These are phyloP conservation scores for Chytriomyces sp. DNA, from an alignment of 192 early-diverging fungal genomes.

Conservation along the genomic window DNA sequence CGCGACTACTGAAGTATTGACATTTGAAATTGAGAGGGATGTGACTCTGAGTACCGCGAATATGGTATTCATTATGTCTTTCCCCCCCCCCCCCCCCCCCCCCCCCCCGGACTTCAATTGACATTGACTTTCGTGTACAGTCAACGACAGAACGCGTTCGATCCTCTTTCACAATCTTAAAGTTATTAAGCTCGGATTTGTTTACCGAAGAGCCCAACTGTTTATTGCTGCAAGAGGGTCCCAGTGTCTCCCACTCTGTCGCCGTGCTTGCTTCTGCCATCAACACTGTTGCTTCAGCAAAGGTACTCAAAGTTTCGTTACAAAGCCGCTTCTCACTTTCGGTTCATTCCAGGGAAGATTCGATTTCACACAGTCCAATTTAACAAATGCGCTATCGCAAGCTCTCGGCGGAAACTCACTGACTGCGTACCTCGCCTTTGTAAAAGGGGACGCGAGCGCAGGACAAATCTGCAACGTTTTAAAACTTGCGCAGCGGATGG, in stretches of 20 bases:
- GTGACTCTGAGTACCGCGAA: background rate
- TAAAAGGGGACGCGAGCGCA: background rate
- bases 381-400: background rate
- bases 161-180: conserved; percentile 20
- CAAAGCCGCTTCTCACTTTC: background rate
- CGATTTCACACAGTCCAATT: conserved; percentile 25
- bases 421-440: conserved; percentile 1
- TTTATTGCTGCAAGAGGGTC: conserved; percentile 21
- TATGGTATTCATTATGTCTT: no score
- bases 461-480: background rate
- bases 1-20: background rate
- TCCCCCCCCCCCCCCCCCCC: no score
- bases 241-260: conserved; percentile 18
- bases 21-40: background rate
- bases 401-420: conserved; percentile 26
- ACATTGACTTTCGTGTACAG: no score
- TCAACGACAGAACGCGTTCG: background rate
- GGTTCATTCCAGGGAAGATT: background rate
- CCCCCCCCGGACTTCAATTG: no score
- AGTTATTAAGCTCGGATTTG: conserved; percentile 21
- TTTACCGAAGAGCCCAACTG: conserved; percentile 20
- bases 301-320: background rate
- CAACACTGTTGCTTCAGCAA: conserved; percentile 12
- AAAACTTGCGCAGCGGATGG: conserved; percentile 7
- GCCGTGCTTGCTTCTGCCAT: conserved; percentile 3